Percentiles rank a stretch among this genome's conserved stretches.
Conservation (phyloP, 2,329 filamentous ascomycete genomes). For the Colletotrichum shisoi region DNA sequence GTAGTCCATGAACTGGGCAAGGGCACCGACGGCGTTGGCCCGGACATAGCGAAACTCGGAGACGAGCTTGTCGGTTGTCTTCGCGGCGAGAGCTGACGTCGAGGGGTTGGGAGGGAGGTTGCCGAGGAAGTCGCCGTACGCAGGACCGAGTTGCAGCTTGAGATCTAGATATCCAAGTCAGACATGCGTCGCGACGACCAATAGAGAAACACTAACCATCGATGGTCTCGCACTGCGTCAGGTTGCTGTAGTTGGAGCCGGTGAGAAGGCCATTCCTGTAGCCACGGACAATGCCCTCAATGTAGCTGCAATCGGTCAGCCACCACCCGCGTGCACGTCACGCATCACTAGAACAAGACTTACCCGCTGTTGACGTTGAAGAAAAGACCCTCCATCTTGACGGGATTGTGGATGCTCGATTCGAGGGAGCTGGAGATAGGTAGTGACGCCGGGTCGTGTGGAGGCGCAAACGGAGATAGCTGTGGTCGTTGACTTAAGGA, state of each 20-base stretch:
- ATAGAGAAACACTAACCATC: conserved; percentile 70
- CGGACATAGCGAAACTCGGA: conserved; percentile 96
- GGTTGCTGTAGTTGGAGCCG: conserved; percentile 88
- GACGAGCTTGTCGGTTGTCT: conserved; percentile 97
- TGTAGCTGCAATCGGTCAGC: conserved; percentile 70
- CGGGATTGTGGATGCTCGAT: conserved; percentile 25
- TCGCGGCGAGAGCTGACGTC: conserved; percentile 90
- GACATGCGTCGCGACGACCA: conserved; percentile 28
- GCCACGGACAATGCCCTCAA: conserved; percentile 96
- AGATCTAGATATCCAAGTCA: conserved; percentile 69
- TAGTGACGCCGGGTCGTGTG: conserved; percentile 35
- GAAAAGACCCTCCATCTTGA: conserved; percentile 84
- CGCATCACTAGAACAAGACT: conserved; percentile 42
- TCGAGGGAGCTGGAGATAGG: conserved; percentile 11
- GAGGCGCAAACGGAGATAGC: conserved; percentile 36
- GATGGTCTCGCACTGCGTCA: conserved; percentile 97
- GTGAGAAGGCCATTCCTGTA: conserved; percentile 95
- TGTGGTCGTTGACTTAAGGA: conserved; percentile 31
- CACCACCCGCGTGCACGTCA: conserved; percentile 2
- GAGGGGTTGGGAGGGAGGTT: conserved; percentile 95
- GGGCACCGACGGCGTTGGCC: conserved; percentile 88
- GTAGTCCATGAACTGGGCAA: conserved; percentile 97
- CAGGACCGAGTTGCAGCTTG: conserved; percentile 94
- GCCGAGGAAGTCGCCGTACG: conserved; percentile 96
- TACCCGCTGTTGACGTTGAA: conserved; percentile 96